Base-by-base conservation (phyloP, 805 yeast genomes). In the Kodamaea sagamina region DNA sequence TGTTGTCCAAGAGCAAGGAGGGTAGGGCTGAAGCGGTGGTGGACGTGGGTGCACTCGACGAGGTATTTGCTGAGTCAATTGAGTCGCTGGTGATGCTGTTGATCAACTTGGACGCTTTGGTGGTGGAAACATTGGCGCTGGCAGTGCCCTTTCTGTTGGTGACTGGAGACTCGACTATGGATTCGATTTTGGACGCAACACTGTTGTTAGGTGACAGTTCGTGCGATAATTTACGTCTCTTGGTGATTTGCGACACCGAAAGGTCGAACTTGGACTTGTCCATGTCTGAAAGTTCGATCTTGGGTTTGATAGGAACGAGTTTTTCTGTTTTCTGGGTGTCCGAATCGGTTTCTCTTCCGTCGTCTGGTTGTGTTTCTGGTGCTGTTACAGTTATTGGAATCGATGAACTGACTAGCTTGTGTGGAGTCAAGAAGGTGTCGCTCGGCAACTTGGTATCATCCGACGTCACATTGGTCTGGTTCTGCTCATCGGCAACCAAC, bases 101-200 rank as follows among this genome's bases (percentile, higher is more conserved):
- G 32, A 37, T 26, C 8, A 41, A 11, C 18, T 41, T 41, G 9
- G 43, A 32, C 5, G 43, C 38, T 15, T 32, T 34, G 15, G 39
- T 10, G 3, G 35, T 16, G 17, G 40, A 34, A 10, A 31, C 26
- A n/a, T 28, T 22, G 5, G 47, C 18, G 25, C 34, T 25, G 15
- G 36, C 27, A 10, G 19, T 15, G 6, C 19, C 32, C 17, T 42
- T 44, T 18, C 51, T 43, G 27, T 39, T 27, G 9, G 46, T 31
- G 9, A 48, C 27, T 1, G 71, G 70, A 8, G 68, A 61, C 4
- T 50, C 62, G 26, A 65, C 50, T 3, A 53, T 50, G 15, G 60
- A 52, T 36, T 62, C 68, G 24, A 67, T 62, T 47, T 61, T 63
- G 4, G 68, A 57, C 12, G 74, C 75, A 21, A 68, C 54, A 4